Percentiles rank a stretch among this genome's conserved stretches.
Conservation (phyloP, 179 eudicot species). For the Gypsophila paniculata region DNA sequence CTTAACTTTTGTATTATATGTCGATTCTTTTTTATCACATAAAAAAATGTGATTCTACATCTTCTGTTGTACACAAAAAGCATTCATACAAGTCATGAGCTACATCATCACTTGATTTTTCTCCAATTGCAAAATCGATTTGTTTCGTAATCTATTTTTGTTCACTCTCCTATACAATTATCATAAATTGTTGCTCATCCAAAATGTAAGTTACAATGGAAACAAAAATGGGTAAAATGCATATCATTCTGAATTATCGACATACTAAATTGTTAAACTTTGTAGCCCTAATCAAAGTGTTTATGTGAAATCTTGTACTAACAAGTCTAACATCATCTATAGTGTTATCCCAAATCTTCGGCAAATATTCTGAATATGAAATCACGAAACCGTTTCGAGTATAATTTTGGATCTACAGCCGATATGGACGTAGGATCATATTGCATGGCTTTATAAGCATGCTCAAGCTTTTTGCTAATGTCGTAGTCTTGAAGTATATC, state of each 20-base stretch:
- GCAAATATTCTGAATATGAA: conserved; percentile 59
- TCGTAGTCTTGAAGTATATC: conserved; percentile 96
- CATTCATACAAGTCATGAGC: no score
- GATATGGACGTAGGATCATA: conserved; percentile 85
- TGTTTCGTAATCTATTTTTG: not conserved
- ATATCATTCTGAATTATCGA: not conserved
- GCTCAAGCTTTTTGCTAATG: conserved; percentile 92
- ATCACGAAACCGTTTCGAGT: conserved; percentile 86
- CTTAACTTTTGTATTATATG: no score
- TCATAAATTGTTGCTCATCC: not conserved
- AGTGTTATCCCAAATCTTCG: conserved; percentile 42
- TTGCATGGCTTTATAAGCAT: conserved; percentile 87
- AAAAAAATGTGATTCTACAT: no score
- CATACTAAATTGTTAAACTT: not conserved
- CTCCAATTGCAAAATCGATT: not conserved
- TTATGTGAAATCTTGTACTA: not conserved
- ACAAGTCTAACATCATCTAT: not conserved
- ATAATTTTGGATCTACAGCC: conserved; percentile 87
- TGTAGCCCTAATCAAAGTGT: not conserved
- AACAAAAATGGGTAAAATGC: not conserved
- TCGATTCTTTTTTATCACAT: no score
- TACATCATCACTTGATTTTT: no score
- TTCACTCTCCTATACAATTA: conserved; percentile 5
- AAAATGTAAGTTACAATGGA: no score
- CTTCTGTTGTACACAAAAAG: no score